Conservation (phyloP, 2,329 filamentous ascomycete genomes). For the Xylaria sp. region DNA sequence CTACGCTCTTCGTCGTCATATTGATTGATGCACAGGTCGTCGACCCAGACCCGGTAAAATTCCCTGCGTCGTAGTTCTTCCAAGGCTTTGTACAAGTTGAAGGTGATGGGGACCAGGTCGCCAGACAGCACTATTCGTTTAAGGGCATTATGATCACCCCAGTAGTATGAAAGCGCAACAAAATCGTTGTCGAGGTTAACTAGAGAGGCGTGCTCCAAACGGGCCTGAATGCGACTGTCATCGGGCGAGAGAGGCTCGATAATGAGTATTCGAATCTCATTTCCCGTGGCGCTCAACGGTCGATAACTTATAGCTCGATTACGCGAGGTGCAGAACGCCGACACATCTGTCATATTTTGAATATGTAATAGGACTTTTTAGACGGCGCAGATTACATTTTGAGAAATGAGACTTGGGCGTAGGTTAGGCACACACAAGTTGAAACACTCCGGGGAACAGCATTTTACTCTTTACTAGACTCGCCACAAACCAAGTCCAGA, state of each 20-base stretch:
- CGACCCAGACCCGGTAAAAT: constrained; percentile 32
- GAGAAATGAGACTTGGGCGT: background rate
- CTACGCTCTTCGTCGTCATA: constrained; percentile 33
- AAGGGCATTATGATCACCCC: constrained; percentile 29
- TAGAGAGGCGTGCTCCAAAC: constrained; percentile 29
- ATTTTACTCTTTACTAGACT: background rate
- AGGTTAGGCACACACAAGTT: constrained; percentile 12
- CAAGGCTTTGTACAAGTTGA: constrained; percentile 33
- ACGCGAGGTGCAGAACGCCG: constrained; percentile 25
- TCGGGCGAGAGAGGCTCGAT: constrained; percentile 23
- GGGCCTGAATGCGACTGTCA: constrained; percentile 27
- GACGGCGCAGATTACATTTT: background rate
- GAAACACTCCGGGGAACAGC: constrained; percentile 12
- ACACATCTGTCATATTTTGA: constrained; percentile 28
- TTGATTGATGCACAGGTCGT: constrained; percentile 37
- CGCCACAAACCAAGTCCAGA: constrained; percentile 16
- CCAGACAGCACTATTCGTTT: constrained; percentile 29
- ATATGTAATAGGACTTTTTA: background rate
- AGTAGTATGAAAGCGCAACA: constrained; percentile 35
- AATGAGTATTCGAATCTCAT: constrained; percentile 34
- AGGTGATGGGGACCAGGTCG: constrained; percentile 27
- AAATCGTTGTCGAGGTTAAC: constrained; percentile 32
- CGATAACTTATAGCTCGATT: constrained; percentile 29
- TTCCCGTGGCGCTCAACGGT: constrained; percentile 23
- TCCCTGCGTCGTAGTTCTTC: constrained; percentile 31